Percentiles rank a stretch among this genome's conserved stretches.
phyloP scores from a whole-genome alignment of 805 yeast genomes.

The Sugiyamaella lignohabitans region DNA sequence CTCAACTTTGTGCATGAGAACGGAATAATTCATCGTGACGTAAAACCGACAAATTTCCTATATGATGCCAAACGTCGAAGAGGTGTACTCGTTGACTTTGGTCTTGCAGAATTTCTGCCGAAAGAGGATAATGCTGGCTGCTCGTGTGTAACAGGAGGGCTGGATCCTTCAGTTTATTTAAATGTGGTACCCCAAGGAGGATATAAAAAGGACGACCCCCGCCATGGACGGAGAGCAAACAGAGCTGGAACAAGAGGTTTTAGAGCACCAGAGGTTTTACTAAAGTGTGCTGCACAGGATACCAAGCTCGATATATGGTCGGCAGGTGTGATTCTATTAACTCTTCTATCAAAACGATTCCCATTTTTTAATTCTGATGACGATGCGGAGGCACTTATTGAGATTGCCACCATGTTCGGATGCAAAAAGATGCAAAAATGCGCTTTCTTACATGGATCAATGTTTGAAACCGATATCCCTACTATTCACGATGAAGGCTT shows the following conservation, averaged over 20 bases:
- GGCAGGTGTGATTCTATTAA: constrained; percentile 79
- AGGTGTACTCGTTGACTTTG: constrained; percentile 89
- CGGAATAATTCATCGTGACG: constrained; percentile 85
- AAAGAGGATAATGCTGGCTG: constrained; percentile 12
- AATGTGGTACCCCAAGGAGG: constrained; percentile 43
- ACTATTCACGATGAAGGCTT: constrained; percentile 42
- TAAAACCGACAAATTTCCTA: constrained; percentile 77
- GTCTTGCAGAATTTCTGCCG: constrained; percentile 67
- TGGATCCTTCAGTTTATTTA: constrained; percentile 12
- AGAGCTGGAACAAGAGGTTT: constrained; percentile 96
- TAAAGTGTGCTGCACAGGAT: constrained; percentile 79
- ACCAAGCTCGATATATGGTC: constrained; percentile 87
- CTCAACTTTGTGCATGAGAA: constrained; percentile 66
- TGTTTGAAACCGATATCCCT: constrained; percentile 60
- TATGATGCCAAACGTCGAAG: constrained; percentile 58
- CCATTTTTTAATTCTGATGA: constrained; percentile 93
- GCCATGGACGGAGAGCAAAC: constrained; percentile 89
- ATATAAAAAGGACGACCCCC: constrained; percentile 76
- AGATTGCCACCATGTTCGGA: constrained; percentile 78
- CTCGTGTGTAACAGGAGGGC: constrained; percentile 14
- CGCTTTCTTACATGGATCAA: constrained; percentile 83
- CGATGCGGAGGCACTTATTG: constrained; percentile 86
- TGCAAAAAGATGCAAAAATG: constrained; percentile 60
- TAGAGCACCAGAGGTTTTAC: constrained; percentile 86
- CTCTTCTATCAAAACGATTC: constrained; percentile 70